Base-by-base conservation (phyloP, 192 early-diverging fungal genomes). In the Rhizophlyctis rosea region DNA sequence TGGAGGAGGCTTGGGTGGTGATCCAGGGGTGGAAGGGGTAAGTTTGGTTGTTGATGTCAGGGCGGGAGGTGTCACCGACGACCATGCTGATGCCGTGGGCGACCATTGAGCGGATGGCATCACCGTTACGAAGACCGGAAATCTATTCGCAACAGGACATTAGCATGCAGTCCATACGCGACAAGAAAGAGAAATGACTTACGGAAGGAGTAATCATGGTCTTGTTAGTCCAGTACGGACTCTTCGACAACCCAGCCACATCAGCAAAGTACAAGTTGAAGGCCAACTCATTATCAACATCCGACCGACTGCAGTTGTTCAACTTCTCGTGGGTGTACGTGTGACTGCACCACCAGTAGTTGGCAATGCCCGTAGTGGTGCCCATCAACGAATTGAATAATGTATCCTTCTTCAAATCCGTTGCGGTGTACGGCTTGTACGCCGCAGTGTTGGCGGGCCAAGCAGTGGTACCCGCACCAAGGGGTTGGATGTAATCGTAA, bases 241-340 rank as follows among this genome's bases (percentile, higher is more conserved):
- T 25, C 0, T 31, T n/a, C 5, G 14, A 27, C 35, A 77, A 57
- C 53, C 71, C 51, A 72, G 61, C 24, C 33, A 70, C 14, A 34
- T 48, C 34, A 25, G 76, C 76, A 68, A 79, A 67, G 29, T 73
- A 34, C 57, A 65, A 70, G 64, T 80, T 77, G 64, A 81, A 70
- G 13, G 18, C 23, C 13, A 77, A 36, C 36, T 79, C 76, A 30
- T 76, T 76, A 21, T 77, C 77, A 11, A 35, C 28, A 34, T 72
- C 64, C 13, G 69, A 54, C 25, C 59, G 59, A 25, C 56, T 57
- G 54, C 34, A 48, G 50, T 80, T 65, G 52, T 77, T 68, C 35
- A 77, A 49, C 18, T 58, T 70, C 57, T 77, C 73, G 48, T 76
- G 75, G 23, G 72, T 58, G 47, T 61, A 76, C 24, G 74, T 76